phyloP scores from a whole-genome alignment of 1,284 basidiomycete genomes.

The Microbotryomycetes sp. region DNA sequence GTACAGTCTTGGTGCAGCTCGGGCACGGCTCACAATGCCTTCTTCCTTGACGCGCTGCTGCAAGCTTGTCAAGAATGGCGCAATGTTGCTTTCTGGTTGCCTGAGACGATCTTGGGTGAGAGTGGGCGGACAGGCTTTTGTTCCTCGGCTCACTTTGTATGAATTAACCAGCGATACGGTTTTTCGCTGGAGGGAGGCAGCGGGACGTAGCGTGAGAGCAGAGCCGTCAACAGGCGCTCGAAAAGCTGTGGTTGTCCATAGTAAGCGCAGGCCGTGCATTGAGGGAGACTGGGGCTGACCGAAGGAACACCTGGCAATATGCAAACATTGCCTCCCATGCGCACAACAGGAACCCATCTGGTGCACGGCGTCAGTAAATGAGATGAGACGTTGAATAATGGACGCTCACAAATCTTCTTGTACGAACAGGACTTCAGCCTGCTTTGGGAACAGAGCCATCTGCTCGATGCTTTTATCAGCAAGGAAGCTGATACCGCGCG shows the following conservation, averaged over 20 bases:
- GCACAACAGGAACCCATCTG: constrained; percentile 45
- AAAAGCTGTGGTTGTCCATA: constrained; percentile 25
- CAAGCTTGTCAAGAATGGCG: constrained; percentile 73
- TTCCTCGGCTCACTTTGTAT: constrained; percentile 24
- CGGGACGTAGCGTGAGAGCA: constrained; percentile 30
- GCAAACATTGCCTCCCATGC: constrained; percentile 41
- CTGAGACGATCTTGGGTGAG: too few species aligned
- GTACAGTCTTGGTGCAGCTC: constrained; percentile 7
- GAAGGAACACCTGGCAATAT: constrained; percentile 44
- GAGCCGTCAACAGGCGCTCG: constrained; percentile 32
- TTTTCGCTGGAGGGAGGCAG: constrained; percentile 32
- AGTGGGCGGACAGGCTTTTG: constrained; percentile 22
- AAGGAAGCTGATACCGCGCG: too few species aligned
- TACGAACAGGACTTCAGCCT: constrained; percentile 33
- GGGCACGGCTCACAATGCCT: constrained; percentile 64
- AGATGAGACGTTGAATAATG: not conserved
- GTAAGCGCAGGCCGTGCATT: not conserved
- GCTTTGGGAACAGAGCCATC: constrained; percentile 36
- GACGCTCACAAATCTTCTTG: constrained; percentile 25
- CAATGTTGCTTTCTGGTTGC: constrained; percentile 76
- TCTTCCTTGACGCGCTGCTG: constrained; percentile 65
- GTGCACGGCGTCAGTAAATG: not conserved
- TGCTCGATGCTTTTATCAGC: too few species aligned
- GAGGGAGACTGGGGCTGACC: not conserved
- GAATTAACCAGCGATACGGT: constrained; percentile 32